Evolutionary conservation across 352 stramenopile species (phyloP).

Genomic region (Phytophthora cactorum): DNA sequence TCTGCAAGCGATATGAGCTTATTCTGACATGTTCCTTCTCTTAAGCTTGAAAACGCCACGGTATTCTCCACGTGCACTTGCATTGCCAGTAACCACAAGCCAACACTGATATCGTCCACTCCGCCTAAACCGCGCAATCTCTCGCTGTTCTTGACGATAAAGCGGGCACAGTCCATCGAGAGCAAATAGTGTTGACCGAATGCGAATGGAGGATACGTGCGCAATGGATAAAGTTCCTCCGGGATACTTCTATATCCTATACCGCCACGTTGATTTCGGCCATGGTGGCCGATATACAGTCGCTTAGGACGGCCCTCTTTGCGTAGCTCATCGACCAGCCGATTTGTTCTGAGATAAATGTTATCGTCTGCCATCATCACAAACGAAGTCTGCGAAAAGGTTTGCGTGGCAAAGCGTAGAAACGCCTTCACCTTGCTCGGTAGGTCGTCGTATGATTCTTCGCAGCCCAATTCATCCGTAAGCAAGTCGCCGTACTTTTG

Average conservation of each 20-base stretch:
- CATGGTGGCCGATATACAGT: slow-evolving; percentile 25
- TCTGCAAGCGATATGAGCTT: slow-evolving; percentile 50
- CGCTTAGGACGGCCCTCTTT: background rate
- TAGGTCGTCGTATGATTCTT: slow-evolving; percentile 50
- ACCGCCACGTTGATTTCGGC: background rate
- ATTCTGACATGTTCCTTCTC: slow-evolving; percentile 29
- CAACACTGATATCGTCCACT: slow-evolving; percentile 69
- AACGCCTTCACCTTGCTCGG: slow-evolving; percentile 63
- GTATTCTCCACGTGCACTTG: slow-evolving; percentile 50
- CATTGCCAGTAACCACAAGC: slow-evolving; percentile 57
- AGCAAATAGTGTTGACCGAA: slow-evolving; percentile 59
- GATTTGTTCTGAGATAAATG: slow-evolving; percentile 47
- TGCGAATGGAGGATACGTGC: slow-evolving; percentile 47
- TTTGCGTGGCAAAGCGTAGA: slow-evolving; percentile 31
- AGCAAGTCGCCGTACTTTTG: slow-evolving; percentile 43
- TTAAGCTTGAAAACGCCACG: slow-evolving; percentile 8
- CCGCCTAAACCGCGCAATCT: slow-evolving; percentile 32
- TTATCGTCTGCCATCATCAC: slow-evolving; percentile 63
- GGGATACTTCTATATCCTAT: slow-evolving; percentile 11
- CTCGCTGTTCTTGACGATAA: slow-evolving; percentile 43
- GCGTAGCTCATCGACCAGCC: slow-evolving; percentile 5
- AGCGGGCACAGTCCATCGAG: slow-evolving; percentile 51
- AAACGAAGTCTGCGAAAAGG: slow-evolving; percentile 24
- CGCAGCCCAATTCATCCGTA: slow-evolving; percentile 48
- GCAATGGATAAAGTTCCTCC: slow-evolving; percentile 32